Evolutionary conservation across 345 rosid species (phyloP).

Genomic region (Anacardium occidentale): DNA sequence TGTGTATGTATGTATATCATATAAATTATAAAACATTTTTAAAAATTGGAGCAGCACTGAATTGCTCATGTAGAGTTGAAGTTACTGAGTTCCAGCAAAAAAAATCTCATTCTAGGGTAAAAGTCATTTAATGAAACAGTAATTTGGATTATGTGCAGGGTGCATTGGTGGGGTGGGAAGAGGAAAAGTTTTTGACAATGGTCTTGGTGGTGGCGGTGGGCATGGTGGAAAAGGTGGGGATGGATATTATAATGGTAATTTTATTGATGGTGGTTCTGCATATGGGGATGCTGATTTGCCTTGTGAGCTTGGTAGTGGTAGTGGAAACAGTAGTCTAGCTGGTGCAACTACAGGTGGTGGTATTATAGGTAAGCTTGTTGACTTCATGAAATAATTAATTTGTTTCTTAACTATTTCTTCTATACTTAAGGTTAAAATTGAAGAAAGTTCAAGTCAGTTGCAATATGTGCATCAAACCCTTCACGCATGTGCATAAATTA

Average conservation of each 20-base stretch:
- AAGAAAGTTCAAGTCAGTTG: background rate
- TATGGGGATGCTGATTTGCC: constrained; percentile 88
- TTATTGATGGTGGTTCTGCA: constrained; percentile 61
- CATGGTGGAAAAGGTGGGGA: constrained; percentile 94
- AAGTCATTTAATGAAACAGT: constrained; percentile 7
- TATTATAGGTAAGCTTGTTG: constrained; percentile 58
- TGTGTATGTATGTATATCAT: no score
- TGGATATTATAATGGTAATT: constrained; percentile 71
- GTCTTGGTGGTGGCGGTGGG: constrained; percentile 88
- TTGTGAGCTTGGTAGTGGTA: constrained; percentile 97
- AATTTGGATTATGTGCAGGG: constrained; percentile 44
- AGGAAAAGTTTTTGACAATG: constrained; percentile 65
- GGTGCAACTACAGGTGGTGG: constrained; percentile 90
- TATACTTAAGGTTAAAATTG: background rate
- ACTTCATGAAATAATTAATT: constrained; percentile 8
- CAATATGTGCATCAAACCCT: background rate
- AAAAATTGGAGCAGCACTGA: background rate
- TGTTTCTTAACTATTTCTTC: background rate
- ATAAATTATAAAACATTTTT: background rate
- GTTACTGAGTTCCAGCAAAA: background rate
- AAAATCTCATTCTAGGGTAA: background rate
- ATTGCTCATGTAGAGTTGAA: constrained; percentile 4
- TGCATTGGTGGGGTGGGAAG: constrained; percentile 87
- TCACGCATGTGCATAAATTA: background rate
- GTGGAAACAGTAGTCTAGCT: constrained; percentile 67